phyloP scores from a whole-genome alignment of 1,139 yeast species.

The Yamadazyma mexicana region DNA sequence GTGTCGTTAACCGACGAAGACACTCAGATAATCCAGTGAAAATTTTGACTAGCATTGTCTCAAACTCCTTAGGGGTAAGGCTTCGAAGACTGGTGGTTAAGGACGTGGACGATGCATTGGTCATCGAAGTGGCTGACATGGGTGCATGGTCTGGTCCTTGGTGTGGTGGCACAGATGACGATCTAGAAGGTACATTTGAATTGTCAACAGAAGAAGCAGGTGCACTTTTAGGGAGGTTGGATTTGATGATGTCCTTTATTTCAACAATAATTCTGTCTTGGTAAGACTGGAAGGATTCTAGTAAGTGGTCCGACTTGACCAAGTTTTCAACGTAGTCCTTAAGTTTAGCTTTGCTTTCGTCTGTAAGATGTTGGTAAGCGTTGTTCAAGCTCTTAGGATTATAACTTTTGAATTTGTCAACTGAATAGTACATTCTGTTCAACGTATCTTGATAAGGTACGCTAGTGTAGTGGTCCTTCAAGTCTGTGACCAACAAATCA shows the following conservation, averaged over 20 bases:
- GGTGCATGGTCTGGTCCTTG: too few relatives aligned
- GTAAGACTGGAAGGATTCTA: constrained; percentile 63
- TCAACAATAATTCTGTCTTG: constrained; percentile 70
- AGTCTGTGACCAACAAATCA: constrained; percentile 56
- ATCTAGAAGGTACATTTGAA: constrained; percentile 30
- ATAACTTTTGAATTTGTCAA: constrained; percentile 25
- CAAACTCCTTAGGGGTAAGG: constrained; percentile 73
- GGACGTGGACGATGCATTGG: constrained; percentile 9
- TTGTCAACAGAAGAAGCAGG: constrained; percentile 15
- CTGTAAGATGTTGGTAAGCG: constrained; percentile 35
- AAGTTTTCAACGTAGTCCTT: constrained; percentile 53
- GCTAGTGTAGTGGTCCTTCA: constrained; percentile 54
- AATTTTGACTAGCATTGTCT: constrained; percentile 61
- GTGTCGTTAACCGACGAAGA: constrained; percentile 69
- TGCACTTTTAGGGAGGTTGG: constrained; percentile 50
- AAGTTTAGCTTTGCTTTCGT: constrained; percentile 39
- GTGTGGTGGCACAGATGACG: constrained; percentile 31
- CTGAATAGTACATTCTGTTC: constrained; percentile 41
- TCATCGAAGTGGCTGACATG: too few relatives aligned
- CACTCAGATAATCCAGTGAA: constrained; percentile 71
- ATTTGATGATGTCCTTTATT: constrained; percentile 69
- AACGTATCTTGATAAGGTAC: constrained; percentile 53
- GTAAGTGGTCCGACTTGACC: constrained; percentile 61
- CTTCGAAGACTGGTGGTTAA: constrained; percentile 57
- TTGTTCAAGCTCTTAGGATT: constrained; percentile 19